These are phyloP conservation scores for Pulveroboletus frians DNA, from an alignment of 768 basidiomycete genomes.

Conservation along the genomic window DNA sequence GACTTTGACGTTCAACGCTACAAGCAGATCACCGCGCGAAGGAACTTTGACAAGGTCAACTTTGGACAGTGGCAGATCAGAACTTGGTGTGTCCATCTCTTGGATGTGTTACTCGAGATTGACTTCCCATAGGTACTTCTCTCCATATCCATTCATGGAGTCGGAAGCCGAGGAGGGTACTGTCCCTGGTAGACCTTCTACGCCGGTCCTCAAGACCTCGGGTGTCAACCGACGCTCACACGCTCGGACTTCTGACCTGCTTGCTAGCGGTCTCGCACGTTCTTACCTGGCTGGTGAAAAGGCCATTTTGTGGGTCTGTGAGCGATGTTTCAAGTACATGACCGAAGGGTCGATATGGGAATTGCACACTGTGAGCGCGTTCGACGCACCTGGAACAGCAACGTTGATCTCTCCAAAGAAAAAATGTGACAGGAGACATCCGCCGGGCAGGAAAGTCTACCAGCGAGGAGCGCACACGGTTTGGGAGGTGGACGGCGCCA, in stretches of 20 bases:
- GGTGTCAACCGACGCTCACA: constrained; percentile 57
- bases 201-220: constrained; percentile 38
- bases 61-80: constrained; percentile 85
- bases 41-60: constrained; percentile 84
- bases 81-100: constrained; percentile 61
- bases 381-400: neutral
- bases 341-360: constrained; percentile 66
- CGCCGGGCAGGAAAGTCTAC: constrained; percentile 89
- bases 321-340: constrained; percentile 97
- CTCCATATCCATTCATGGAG: constrained; percentile 81
- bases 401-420: constrained; percentile 40
- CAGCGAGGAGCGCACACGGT: constrained; percentile 84
- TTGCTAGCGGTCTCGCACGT: constrained; percentile 58
- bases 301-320: constrained; percentile 74
- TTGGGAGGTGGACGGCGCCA: constrained; percentile 92
- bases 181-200: constrained; percentile 21
- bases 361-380: constrained; percentile 52
- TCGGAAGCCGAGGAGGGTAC: constrained; percentile 52
- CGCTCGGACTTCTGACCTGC: constrained; percentile 67
- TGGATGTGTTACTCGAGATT: neutral
- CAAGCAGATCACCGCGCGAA: constrained; percentile 58
- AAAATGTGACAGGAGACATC: constrained; percentile 60
- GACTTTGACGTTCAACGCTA: constrained; percentile 67
- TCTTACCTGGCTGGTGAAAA: constrained; percentile 42
- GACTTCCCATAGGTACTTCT: constrained; percentile 69